Conservation (phyloP, 768 basidiomycete genomes). For the Tulasnella sp. region DNA sequence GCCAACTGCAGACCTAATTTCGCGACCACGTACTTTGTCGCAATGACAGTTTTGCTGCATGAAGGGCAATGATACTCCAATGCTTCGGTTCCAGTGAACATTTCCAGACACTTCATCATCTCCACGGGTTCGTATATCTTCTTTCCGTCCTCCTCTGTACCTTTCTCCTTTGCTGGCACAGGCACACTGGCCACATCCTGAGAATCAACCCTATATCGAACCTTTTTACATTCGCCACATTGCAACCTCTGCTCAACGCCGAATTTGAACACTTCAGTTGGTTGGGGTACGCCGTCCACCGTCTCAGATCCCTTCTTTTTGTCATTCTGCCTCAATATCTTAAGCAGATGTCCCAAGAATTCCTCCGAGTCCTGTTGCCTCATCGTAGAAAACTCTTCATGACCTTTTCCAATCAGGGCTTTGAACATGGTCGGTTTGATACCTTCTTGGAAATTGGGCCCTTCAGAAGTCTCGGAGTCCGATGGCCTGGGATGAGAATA, state of each 20-base stretch:
- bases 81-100: conserved; percentile 44
- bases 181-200: conserved; percentile 69
- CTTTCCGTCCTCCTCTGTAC: conserved; percentile 41
- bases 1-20: not conserved
- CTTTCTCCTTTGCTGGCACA: conserved; percentile 54
- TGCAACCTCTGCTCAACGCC: conserved; percentile 79
- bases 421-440: conserved; percentile 77
- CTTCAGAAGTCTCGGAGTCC: conserved; percentile 23
- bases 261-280: conserved; percentile 67
- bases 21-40: conserved; percentile 47
- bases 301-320: conserved; percentile 33
- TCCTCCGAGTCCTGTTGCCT: conserved; percentile 94
- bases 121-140: conserved; percentile 47
- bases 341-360: conserved; percentile 74
- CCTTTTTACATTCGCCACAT: conserved; percentile 63
- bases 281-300: conserved; percentile 35
- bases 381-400: conserved; percentile 93
- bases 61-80: conserved; percentile 71
- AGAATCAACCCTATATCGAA: conserved; percentile 67
- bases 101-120: conserved; percentile 48
- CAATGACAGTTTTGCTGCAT: conserved; percentile 55
- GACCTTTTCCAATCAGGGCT: conserved; percentile 78
- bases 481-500: conserved; percentile 51
- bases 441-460: conserved; percentile 67
- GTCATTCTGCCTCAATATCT: conserved; percentile 52